A percentile compares a stretch with the other conserved stretches of the same genome.
These are phyloP conservation scores for Entoloma clypeatum DNA, from an alignment of 1,284 basidiomycete genomes.

Conservation along the genomic window DNA sequence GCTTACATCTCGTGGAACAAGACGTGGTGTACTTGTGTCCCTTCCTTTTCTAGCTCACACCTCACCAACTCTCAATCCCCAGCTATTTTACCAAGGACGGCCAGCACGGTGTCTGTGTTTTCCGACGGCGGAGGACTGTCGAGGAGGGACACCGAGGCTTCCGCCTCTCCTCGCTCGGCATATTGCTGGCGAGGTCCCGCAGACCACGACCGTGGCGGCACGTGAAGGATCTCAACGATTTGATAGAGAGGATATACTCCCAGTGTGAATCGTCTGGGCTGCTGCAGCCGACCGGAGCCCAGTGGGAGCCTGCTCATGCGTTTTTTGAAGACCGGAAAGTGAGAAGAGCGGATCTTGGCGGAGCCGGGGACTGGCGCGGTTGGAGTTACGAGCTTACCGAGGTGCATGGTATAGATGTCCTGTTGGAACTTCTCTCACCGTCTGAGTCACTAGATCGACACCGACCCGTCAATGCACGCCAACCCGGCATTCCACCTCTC, in stretches of 20 bases:
- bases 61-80: slow-evolving; percentile 7
- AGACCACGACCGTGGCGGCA: slow-evolving; percentile 72
- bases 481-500: slow-evolving; percentile 63
- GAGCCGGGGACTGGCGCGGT: slow-evolving; percentile 56
- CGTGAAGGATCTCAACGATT: slow-evolving; percentile 54
- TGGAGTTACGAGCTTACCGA: slow-evolving; percentile 63
- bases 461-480: slow-evolving; percentile 30
- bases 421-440: slow-evolving; percentile 1
- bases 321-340: slow-evolving; percentile 66
- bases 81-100: slow-evolving; percentile 71
- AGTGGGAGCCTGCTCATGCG: slow-evolving; percentile 56
- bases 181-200: slow-evolving; percentile 59
- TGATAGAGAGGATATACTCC: slow-evolving; percentile 54
- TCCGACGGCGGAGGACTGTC: slow-evolving; percentile 59
- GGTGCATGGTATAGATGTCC: slow-evolving; percentile 26
- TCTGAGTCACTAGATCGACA: slow-evolving; percentile 28
- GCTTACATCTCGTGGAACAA: slow-evolving; percentile 71
- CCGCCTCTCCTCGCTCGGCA: slow-evolving; percentile 71
- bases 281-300: slow-evolving; percentile 49
- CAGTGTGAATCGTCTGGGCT: slow-evolving; percentile 44
- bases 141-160: slow-evolving; percentile 74
- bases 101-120: slow-evolving; percentile 70
- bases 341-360: slow-evolving; percentile 42
- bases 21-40: slow-evolving; percentile 71
- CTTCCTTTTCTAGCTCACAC: background rate